Evolutionary conservation across 805 yeast species (phyloP).

Genomic region (Candida alai): DNA sequence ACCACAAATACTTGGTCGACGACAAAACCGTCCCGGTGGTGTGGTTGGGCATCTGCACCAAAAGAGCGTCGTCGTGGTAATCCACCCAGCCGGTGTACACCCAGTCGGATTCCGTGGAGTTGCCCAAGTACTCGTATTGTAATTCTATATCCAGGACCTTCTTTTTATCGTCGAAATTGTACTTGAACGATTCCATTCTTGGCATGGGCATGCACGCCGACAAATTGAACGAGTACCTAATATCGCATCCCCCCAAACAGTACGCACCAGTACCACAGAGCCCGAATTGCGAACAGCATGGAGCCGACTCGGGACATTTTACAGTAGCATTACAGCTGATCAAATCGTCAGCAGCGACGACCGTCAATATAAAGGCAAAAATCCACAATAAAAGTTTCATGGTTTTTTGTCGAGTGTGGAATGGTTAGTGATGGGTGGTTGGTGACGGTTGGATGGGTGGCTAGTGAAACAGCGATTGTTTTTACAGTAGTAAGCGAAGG

Average conservation of each 20-base stretch:
- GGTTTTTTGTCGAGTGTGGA: background rate
- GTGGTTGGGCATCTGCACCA: slow-evolving; percentile 73
- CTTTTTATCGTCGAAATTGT: slow-evolving; percentile 36
- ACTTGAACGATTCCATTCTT: slow-evolving; percentile 47
- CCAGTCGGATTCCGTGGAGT: slow-evolving; percentile 66
- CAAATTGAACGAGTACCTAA: slow-evolving; percentile 58
- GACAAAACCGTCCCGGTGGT: slow-evolving; percentile 78
- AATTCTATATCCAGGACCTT: slow-evolving; percentile 16
- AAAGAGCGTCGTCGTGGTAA: slow-evolving; percentile 46
- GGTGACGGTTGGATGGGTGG: too few relatives aligned
- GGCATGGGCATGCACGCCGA: slow-evolving; percentile 87
- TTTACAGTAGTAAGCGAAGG: background rate
- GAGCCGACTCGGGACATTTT: slow-evolving; percentile 71
- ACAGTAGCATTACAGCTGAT: slow-evolving; percentile 47
- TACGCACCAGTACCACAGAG: slow-evolving; percentile 70
- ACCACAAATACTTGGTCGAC: slow-evolving; percentile 79
- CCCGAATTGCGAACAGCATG: slow-evolving; percentile 85
- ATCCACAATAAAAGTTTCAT: slow-evolving; percentile 1
- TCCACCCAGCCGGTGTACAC: slow-evolving; percentile 59
- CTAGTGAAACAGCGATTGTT: too few relatives aligned
- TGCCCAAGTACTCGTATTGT: slow-evolving; percentile 57
- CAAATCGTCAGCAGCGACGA: slow-evolving; percentile 8
- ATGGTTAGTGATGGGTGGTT: too few relatives aligned
- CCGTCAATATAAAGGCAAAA: slow-evolving; percentile 3
- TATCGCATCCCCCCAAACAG: slow-evolving; percentile 89